These are phyloP conservation scores for Aspergillus candidus DNA, from an alignment of 2,329 filamentous ascomycete genomes.

Conservation along the genomic window DNA sequence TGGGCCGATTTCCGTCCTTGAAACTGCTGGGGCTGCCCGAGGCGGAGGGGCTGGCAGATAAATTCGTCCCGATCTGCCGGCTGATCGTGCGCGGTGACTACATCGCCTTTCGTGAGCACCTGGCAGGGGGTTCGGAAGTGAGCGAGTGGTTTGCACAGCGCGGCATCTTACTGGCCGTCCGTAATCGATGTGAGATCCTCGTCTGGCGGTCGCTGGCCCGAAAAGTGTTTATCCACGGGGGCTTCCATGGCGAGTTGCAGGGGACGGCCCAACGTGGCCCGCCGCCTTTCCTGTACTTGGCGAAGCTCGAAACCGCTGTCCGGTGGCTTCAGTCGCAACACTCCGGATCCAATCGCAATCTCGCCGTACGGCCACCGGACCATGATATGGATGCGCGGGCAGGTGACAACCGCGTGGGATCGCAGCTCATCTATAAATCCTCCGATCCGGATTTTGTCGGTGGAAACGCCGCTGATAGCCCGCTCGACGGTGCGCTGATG, in stretches of 20 bases:
- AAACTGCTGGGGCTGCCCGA: constrained; percentile 64
- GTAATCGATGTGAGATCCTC: constrained; percentile 70
- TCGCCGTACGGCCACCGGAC: background rate
- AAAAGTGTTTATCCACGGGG: constrained; percentile 70
- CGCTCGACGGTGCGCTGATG: constrained; percentile 11
- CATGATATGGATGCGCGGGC: constrained; percentile 6
- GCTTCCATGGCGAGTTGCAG: constrained; percentile 54
- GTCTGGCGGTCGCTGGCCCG: constrained; percentile 79
- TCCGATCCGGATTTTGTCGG: constrained; percentile 30
- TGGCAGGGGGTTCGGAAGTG: constrained; percentile 49
- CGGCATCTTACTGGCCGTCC: constrained; percentile 68
- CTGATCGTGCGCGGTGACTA: constrained; percentile 72
- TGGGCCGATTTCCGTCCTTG: constrained; percentile 72
- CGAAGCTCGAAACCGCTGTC: constrained; percentile 60
- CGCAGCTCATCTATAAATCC: constrained; percentile 26
- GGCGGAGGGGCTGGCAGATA: constrained; percentile 55
- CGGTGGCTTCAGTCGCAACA: constrained; percentile 53
- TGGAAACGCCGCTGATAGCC: constrained; percentile 10
- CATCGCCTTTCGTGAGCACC: constrained; percentile 62
- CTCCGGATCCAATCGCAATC: constrained; percentile 7
- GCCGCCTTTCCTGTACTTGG: constrained; percentile 68
- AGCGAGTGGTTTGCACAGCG: constrained; percentile 69
- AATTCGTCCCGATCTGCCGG: constrained; percentile 67
- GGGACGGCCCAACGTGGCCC: constrained; percentile 43
- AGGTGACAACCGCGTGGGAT: constrained; percentile 15